Percentiles rank a stretch among this genome's conserved stretches.
These are phyloP conservation scores for Calonectria pauciramosa DNA, from an alignment of 2,329 filamentous ascomycete genomes.

Conservation along the genomic window DNA sequence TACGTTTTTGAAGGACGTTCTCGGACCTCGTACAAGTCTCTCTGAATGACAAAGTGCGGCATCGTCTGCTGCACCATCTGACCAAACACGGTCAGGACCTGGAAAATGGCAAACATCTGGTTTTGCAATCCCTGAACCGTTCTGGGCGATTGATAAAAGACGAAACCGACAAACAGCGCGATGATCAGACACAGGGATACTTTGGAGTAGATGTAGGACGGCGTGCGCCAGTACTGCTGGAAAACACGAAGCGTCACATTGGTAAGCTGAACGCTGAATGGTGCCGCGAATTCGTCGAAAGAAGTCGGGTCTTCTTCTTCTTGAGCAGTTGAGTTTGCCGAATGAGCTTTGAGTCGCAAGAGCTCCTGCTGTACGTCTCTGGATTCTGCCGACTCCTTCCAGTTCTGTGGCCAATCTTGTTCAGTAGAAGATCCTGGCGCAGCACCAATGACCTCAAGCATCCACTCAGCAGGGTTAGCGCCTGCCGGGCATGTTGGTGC, in stretches of 20 bases:
- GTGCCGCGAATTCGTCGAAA: slow-evolving; percentile 51
- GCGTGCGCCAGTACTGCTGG: slow-evolving; percentile 56
- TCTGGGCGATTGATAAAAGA: slow-evolving; percentile 70
- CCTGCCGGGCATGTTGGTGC: slow-evolving; percentile 64
- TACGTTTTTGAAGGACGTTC: slow-evolving; percentile 78
- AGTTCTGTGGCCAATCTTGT: slow-evolving; percentile 54
- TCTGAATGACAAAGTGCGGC: slow-evolving; percentile 78
- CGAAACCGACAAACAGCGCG: slow-evolving; percentile 67
- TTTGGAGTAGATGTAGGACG: slow-evolving; percentile 75
- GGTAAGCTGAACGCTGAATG: slow-evolving; percentile 47
- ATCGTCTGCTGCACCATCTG: slow-evolving; percentile 76
- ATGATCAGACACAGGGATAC: slow-evolving; percentile 44
- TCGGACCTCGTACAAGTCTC: slow-evolving; percentile 76
- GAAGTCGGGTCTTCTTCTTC: slow-evolving; percentile 26
- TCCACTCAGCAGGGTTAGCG: slow-evolving; percentile 78
- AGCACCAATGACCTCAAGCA: slow-evolving; percentile 63
- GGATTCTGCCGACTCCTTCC: slow-evolving; percentile 51
- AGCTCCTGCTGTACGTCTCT: slow-evolving; percentile 50
- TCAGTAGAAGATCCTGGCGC: slow-evolving; percentile 64
- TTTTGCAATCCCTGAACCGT: slow-evolving; percentile 78
- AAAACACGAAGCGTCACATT: slow-evolving; percentile 53
- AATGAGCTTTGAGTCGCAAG: slow-evolving; percentile 36
- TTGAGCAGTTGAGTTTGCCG: slow-evolving; percentile 4
- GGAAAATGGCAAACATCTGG: slow-evolving; percentile 77
- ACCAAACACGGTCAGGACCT: slow-evolving; percentile 77